A percentile compares a stretch with the other conserved stretches of the same genome.
phyloP scores from a whole-genome alignment of 2,329 filamentous ascomycete species.

The Knufia petricola region DNA sequence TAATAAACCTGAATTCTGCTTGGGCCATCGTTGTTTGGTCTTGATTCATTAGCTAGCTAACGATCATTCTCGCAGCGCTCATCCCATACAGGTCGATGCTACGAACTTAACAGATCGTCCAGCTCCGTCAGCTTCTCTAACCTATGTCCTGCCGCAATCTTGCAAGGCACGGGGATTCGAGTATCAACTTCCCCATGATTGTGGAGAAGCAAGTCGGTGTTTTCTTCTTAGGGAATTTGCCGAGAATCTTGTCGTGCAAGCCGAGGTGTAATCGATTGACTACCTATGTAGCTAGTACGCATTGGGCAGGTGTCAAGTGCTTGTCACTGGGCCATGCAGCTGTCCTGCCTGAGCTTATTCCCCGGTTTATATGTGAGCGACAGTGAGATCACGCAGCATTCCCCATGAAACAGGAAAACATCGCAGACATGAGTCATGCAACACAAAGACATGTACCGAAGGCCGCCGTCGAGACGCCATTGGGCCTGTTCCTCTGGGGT shows the following conservation, averaged over 20 bases:
- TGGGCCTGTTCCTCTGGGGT: conserved; percentile 22
- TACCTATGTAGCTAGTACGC: too few species aligned
- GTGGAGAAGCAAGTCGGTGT: conserved; percentile 1
- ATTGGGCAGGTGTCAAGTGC: too few species aligned
- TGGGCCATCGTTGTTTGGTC: neutral
- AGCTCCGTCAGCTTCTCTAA: too few species aligned
- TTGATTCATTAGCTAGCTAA: neutral
- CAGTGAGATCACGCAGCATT: too few species aligned
- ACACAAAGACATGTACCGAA: conserved; percentile 18
- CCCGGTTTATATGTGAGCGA: too few species aligned
- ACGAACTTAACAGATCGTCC: neutral
- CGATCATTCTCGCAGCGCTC: too few species aligned
- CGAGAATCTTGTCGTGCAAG: neutral
- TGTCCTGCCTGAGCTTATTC: too few species aligned
- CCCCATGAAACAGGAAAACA: conserved; percentile 2
- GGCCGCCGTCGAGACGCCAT: conserved; percentile 14
- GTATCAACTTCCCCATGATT: conserved; percentile 2
- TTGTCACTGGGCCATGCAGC: too few species aligned
- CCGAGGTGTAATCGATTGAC: too few species aligned
- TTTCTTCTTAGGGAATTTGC: conserved; percentile 1
- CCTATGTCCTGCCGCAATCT: too few species aligned
- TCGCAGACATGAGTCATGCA: neutral
- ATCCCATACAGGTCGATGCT: too few species aligned
- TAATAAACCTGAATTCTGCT: neutral
- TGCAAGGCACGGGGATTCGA: too few species aligned